These are phyloP conservation scores for Picochlorum sp. DNA, from an alignment of 139 green algal genomes.

Conservation along the genomic window DNA sequence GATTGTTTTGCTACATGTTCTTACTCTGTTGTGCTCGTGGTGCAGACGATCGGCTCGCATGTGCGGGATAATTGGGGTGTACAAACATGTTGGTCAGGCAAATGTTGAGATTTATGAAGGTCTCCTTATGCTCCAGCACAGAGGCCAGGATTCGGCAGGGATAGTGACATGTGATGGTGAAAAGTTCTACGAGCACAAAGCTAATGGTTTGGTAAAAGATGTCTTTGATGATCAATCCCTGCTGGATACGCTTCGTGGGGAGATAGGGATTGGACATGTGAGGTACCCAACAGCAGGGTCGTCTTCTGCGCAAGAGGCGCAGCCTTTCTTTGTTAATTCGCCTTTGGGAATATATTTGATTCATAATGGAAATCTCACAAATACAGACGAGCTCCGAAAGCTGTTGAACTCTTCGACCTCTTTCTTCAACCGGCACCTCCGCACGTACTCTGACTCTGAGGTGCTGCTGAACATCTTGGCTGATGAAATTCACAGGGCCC, in stretches of 20 bases:
- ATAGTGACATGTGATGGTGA: conserved; percentile 87
- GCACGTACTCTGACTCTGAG: conserved; percentile 87
- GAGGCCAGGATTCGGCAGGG: conserved; percentile 84
- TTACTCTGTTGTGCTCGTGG: too few species aligned
- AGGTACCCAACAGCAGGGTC: conserved; percentile 95
- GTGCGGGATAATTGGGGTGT: conserved; percentile 95
- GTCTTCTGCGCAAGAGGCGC: conserved; percentile 76
- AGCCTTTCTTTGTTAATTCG: conserved; percentile 99
- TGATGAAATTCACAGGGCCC: conserved; percentile 86
- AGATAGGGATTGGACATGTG: conserved; percentile 73
- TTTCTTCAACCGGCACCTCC: conserved; percentile 81
- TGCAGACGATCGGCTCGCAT: conserved; percentile 15
- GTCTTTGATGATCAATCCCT: conserved; percentile 71
- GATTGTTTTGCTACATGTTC: too few species aligned
- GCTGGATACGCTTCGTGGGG: conserved; percentile 71
- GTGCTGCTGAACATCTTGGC: conserved; percentile 96
- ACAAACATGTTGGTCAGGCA: conserved; percentile 58
- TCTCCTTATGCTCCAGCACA: conserved; percentile 95
- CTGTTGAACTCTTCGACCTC: conserved; percentile 54
- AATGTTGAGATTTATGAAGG: conserved; percentile 91
- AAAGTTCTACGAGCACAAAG: conserved; percentile 86
- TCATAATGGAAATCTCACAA: conserved; percentile 99
- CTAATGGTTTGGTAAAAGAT: conserved; percentile 95
- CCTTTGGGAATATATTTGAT: conserved; percentile 96
- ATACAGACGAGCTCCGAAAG: conserved; percentile 73